Percentiles rank a stretch among this genome's conserved stretches.
Evolutionary conservation across 805 yeast species (phyloP).

Genomic region (Zygosaccharomyces rouxii): DNA sequence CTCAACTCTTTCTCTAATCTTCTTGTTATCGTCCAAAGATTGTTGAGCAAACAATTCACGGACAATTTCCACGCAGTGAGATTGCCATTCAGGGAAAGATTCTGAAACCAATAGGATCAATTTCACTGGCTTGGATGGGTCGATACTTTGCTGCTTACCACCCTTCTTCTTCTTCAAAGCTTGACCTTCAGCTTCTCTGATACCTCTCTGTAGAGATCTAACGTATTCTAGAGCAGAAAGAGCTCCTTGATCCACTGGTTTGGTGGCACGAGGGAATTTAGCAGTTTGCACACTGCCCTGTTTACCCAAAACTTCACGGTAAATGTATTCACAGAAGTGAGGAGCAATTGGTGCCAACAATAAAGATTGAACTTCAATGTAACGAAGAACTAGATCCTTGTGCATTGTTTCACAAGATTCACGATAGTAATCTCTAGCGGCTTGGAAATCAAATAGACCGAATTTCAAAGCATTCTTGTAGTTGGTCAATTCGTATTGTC

Average conservation of each 20-base stretch:
- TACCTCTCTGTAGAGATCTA: slow-evolving; percentile 69
- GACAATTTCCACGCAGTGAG: slow-evolving; percentile 72
- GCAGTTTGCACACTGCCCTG: slow-evolving; percentile 66
- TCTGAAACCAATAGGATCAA: slow-evolving; percentile 70
- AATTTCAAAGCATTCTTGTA: slow-evolving; percentile 86
- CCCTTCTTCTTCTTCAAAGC: slow-evolving; percentile 84
- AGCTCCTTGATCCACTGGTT: slow-evolving; percentile 57
- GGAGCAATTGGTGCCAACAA: slow-evolving; percentile 91
- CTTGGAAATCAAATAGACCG: slow-evolving; percentile 91
- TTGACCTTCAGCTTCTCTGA: slow-evolving; percentile 90
- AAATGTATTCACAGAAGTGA: slow-evolving; percentile 87
- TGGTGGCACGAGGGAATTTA: slow-evolving; percentile 71
- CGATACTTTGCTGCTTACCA: slow-evolving; percentile 73
- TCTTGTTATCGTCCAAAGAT: slow-evolving; percentile 59
- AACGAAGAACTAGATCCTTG: slow-evolving; percentile 70
- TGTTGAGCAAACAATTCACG: slow-evolving; percentile 67
- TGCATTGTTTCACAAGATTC: slow-evolving; percentile 73
- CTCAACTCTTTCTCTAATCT: slow-evolving; percentile 56
- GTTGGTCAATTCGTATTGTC: slow-evolving; percentile 64
- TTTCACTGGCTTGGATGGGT: slow-evolving; percentile 65
- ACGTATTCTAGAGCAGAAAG: slow-evolving; percentile 74
- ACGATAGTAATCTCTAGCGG: slow-evolving; percentile 94
- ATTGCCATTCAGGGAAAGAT: slow-evolving; percentile 93
- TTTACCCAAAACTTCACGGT: slow-evolving; percentile 74
- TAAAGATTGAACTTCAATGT: slow-evolving; percentile 82